These are phyloP conservation scores for Hagleromyces aurorensis DNA, from an alignment of 805 yeast genomes.

Conservation along the genomic window DNA sequence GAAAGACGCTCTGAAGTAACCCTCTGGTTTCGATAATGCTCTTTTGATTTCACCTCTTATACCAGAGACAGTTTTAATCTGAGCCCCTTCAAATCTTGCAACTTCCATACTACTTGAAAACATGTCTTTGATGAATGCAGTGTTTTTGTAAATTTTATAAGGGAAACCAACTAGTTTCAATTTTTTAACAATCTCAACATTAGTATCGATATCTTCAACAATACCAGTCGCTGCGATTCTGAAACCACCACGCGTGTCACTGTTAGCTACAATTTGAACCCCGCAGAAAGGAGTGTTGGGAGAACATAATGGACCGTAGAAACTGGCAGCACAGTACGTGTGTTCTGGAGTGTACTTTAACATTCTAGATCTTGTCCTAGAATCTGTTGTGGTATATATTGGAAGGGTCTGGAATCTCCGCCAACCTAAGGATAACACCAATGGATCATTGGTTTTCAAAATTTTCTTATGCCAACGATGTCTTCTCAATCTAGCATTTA, in stretches of 20 bases:
- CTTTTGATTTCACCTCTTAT: slow-evolving; percentile 96
- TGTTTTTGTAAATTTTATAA: slow-evolving; percentile 84
- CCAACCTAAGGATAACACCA: slow-evolving; percentile 93
- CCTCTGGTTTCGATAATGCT: slow-evolving; percentile 90
- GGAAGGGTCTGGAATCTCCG: slow-evolving; percentile 97
- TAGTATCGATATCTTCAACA: slow-evolving; percentile 85
- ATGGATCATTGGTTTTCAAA: slow-evolving; percentile 89
- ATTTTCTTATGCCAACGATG: slow-evolving; percentile 99
- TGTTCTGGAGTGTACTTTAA: slow-evolving; percentile 97
- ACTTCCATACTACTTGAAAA: slow-evolving; percentile 87
- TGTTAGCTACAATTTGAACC: slow-evolving; percentile 76
- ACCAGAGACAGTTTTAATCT: slow-evolving; percentile 93
- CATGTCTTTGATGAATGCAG: slow-evolving; percentile 97
- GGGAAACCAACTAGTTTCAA: slow-evolving; percentile 94
- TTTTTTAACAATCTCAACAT: slow-evolving; percentile 88
- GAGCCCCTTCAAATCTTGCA: slow-evolving; percentile 97
- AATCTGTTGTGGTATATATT: slow-evolving; percentile 90
- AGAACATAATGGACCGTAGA: slow-evolving; percentile 94
- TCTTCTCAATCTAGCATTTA: slow-evolving; percentile 90
- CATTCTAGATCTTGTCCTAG: slow-evolving; percentile 96
- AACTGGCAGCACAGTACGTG: slow-evolving; percentile 90
- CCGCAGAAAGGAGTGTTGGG: slow-evolving; percentile 98
- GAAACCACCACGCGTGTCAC: slow-evolving; percentile 80
- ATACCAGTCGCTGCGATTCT: slow-evolving; percentile 96
- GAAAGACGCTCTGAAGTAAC: slow-evolving; percentile 91